phyloP scores from a whole-genome alignment of 352 stramenopile species.

The Globisporangium carolinianum region DNA sequence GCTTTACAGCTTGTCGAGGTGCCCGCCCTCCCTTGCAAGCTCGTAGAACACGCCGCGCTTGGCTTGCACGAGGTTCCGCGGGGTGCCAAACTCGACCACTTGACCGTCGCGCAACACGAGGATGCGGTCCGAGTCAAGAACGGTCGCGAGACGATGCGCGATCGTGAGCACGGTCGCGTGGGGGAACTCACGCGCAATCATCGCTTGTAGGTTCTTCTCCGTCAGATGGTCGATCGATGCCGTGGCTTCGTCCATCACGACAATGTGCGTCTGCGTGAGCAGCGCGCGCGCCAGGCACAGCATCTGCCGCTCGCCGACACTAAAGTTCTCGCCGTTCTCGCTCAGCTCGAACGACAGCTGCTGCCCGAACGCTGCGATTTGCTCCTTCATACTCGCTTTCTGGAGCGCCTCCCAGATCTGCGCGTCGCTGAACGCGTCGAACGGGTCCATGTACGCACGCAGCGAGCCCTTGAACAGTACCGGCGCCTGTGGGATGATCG shows the following conservation, averaged over 20 bases:
- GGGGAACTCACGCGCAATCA: slow-evolving; percentile 80
- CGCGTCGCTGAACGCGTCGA: slow-evolving; percentile 57
- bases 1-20: background rate
- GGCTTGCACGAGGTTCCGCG: background rate
- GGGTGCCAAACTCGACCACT: slow-evolving; percentile 17
- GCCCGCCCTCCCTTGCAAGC: background rate
- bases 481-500: slow-evolving; percentile 72
- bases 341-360: slow-evolving; percentile 62
- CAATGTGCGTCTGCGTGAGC: slow-evolving; percentile 37
- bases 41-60: background rate
- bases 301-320: slow-evolving; percentile 88
- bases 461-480: slow-evolving; percentile 88
- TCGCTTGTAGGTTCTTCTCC: slow-evolving; percentile 48
- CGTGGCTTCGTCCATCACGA: slow-evolving; percentile 78
- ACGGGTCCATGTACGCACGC: slow-evolving; percentile 85
- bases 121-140: slow-evolving; percentile 75
- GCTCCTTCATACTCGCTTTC: slow-evolving; percentile 18
- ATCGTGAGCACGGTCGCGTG: slow-evolving; percentile 88
- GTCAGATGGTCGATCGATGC: slow-evolving; percentile 72
- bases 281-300: slow-evolving; percentile 75
- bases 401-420: slow-evolving; percentile 26
- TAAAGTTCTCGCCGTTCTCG: slow-evolving; percentile 91
- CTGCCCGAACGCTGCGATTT: background rate
- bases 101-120: background rate
- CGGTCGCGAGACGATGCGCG: slow-evolving; percentile 87